Base-by-base conservation (phyloP, 495 filamentous ascomycete genomes). In the Podospora anserina region DNA sequence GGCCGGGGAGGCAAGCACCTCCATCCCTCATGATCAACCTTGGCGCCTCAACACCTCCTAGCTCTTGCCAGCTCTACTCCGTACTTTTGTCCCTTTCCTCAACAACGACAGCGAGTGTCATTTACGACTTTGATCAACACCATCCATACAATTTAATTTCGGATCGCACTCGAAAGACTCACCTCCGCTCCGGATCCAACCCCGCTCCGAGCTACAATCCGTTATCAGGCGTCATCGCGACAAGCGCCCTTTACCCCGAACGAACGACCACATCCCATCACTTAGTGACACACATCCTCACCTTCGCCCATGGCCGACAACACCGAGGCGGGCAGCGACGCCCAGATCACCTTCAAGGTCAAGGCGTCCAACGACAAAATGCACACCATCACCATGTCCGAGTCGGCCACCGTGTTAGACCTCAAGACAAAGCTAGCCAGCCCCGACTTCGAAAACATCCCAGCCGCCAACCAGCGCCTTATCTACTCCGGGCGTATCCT, bases 401-500 rank as follows among this genome's bases (percentile, higher is more conserved):
- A 88, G 56, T 86, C 87, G n/a, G 92, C 89, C 39, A 88, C 88
- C 6, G 91, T 98, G 28, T 83, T 87, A 19, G 92, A 97, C 61
- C 87, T 99, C 68, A 99, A 99, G 82, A 84, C 85, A 58, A 96
- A 93, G 83, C 88, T 99, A 28, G 85, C 92, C 4, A 87, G 86
- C 39, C 75, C 85, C 59, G 91, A 96, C 65, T 93, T 90, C 78
- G 92, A 94, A 72, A 88, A 94, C 74, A 87, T 96, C 61, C 89
- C 94, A 0, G 84, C 88, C 30, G 95, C 94, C 71, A 87, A 91
- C 61, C 94, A 97, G 78, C 92, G 96, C 58, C 83, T 99, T 71
- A 99, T 99, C 78, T 98, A 98, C 80, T 97, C 94, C 6, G 96
- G 96, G 30, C 89, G 94, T 68, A 94, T 99, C 23, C 85, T 99